Evolutionary conservation across 441 rosid species (phyloP).

Genomic region (Adansonia madagascariensis): DNA sequence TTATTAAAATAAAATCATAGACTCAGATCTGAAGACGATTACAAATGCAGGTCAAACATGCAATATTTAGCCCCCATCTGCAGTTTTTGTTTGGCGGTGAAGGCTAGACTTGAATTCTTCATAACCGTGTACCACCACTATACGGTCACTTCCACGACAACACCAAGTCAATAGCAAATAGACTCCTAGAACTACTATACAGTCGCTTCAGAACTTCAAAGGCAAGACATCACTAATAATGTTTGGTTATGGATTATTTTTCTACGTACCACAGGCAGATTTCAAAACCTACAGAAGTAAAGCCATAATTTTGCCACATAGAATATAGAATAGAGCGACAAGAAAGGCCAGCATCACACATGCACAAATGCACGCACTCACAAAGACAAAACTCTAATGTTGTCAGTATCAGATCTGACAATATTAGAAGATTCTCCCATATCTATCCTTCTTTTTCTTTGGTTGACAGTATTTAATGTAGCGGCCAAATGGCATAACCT

Average conservation of each 20-base stretch:
- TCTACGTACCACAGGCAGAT: not conserved
- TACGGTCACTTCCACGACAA: not conserved
- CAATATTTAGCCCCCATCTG: not conserved
- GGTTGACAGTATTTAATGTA: not conserved
- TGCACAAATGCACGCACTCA: too few species aligned
- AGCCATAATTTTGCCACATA: not conserved
- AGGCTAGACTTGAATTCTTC: not conserved
- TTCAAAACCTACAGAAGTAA: too few species aligned
- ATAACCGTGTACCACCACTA: not conserved
- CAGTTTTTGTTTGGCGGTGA: not conserved
- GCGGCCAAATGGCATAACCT: not conserved
- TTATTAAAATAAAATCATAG: not conserved
- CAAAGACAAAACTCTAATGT: not conserved
- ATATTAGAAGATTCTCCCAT: not conserved
- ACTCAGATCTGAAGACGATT: not conserved
- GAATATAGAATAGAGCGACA: too few species aligned
- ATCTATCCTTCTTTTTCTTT: too few species aligned
- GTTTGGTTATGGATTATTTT: too few species aligned
- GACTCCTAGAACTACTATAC: not conserved
- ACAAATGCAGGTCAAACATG: not conserved
- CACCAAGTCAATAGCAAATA: not conserved
- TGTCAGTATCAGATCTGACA: not conserved
- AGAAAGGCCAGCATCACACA: not conserved
- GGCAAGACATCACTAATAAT: not conserved
- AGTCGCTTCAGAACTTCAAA: not conserved